A percentile compares a stretch with the other conserved stretches of the same genome.
phyloP scores from a whole-genome alignment of 2,329 filamentous ascomycete genomes.

The Phialophora macrospora region DNA sequence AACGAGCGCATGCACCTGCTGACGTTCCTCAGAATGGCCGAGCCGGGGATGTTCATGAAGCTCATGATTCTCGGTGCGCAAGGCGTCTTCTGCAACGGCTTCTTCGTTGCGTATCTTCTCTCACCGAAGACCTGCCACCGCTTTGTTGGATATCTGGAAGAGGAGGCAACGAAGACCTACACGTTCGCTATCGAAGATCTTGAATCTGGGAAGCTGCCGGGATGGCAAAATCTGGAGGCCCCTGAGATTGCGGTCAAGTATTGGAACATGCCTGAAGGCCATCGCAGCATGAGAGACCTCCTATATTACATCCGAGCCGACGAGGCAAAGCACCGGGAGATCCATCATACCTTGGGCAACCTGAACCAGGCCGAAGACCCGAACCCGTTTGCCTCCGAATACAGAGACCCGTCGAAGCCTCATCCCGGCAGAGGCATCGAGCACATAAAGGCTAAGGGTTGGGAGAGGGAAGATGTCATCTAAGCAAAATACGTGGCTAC shows the following conservation, averaged over 20 bases:
- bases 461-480: slow-evolving; percentile 81
- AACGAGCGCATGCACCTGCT: slow-evolving; percentile 94
- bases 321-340: slow-evolving; percentile 87
- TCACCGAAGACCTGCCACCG: slow-evolving; percentile 88
- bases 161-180: slow-evolving; percentile 96
- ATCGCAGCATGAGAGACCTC: slow-evolving; percentile 81
- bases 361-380: slow-evolving; percentile 83
- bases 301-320: slow-evolving; percentile 88
- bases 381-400: slow-evolving; percentile 87
- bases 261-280: slow-evolving; percentile 89
- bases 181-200: slow-evolving; percentile 86
- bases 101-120: slow-evolving; percentile 87
- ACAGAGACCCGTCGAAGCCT: slow-evolving; percentile 69
- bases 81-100: slow-evolving; percentile 93
- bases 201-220: slow-evolving; percentile 79
- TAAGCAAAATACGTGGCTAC: slow-evolving; percentile 35
- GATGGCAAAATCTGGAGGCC: slow-evolving; percentile 77
- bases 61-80: slow-evolving; percentile 89
- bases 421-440: slow-evolving; percentile 73
- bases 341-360: slow-evolving; percentile 94
- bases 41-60: slow-evolving; percentile 88
- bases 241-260: slow-evolving; percentile 90
- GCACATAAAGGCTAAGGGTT: slow-evolving; percentile 72
- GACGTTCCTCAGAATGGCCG: slow-evolving; percentile 89
- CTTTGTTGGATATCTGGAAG: slow-evolving; percentile 95